These are phyloP conservation scores for Cystobasidium ongulense DNA, from an alignment of 768 basidiomycete species.

Conservation along the genomic window DNA sequence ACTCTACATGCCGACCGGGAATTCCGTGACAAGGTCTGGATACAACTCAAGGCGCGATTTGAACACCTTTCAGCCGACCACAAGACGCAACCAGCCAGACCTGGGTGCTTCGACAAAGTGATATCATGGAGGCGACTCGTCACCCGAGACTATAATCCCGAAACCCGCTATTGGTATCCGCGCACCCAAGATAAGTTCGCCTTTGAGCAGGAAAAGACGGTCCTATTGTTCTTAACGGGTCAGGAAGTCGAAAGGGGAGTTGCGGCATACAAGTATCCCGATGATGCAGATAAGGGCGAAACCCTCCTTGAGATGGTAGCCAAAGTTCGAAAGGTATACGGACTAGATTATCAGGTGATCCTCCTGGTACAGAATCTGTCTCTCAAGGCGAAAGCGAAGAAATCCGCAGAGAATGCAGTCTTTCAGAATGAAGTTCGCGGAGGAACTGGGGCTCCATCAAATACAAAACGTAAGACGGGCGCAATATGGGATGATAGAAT, in stretches of 20 bases:
- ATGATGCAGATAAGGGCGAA: background rate
- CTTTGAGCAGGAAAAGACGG: slow-evolving; percentile 10
- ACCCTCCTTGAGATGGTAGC: slow-evolving; percentile 5
- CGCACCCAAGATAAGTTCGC: background rate
- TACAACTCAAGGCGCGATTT: background rate
- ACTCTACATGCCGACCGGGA: background rate
- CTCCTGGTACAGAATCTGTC: slow-evolving; percentile 18
- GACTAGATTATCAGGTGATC: slow-evolving; percentile 9
- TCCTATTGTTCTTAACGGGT: background rate
- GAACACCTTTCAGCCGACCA: background rate
- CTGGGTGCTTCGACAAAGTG: slow-evolving; percentile 1
- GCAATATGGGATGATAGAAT: background rate
- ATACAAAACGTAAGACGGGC: background rate
- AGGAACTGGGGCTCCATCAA: background rate
- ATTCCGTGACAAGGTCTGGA: slow-evolving; percentile 14
- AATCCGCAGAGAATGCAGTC: slow-evolving; percentile 1
- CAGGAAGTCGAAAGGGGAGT: slow-evolving; percentile 9
- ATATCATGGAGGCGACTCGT: slow-evolving; percentile 9
- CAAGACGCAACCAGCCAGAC: background rate
- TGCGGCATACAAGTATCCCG: background rate
- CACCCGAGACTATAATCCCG: background rate
- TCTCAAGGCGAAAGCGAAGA: background rate
- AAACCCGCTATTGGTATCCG: background rate
- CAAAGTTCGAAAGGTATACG: background rate
- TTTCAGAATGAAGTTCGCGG: background rate